Base-by-base conservation (phyloP, 306 rosid genomes). In the Gillenia trifoliata region DNA sequence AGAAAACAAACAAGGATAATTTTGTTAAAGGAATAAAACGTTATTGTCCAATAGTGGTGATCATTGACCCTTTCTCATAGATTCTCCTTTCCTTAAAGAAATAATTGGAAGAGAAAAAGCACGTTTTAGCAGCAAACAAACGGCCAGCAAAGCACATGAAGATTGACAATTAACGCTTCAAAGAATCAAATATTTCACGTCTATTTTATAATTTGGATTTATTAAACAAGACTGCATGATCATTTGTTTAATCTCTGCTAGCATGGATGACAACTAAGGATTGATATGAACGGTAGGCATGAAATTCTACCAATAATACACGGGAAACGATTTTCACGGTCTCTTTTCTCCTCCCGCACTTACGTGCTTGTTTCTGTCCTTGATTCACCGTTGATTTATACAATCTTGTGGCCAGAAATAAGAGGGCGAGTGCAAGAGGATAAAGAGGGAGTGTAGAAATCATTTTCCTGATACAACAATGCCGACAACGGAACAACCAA, bases 101-200 rank as follows among this genome's bases (percentile, higher is more conserved):
- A 31, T 26, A 19, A 64, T 16, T 11, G 16, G 19, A 13, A 62
- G 6, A 49, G 70, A 56, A 25, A 25, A 8, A 3, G 71, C 26
- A 55, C 33, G 11, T 30, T 52, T 73, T 3, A 69, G 69, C 22
- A 8, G 2, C 26, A 79, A 74, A 60, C 43, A 76, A 57, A 63
- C 31, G 43, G 73, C 83, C 83, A 80, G 56, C 70, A 70, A 82
- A 79, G 73, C 83, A 54, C 71, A 86, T 83, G 75, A 67, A 66
- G 76, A 75, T 83, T 83, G 83, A 78, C 79, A 43, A 61, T 66
- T 9, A 50, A 6, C 78, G 84, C 66, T 64, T 71, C 23, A 57
- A 16, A 79, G 85, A 86, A 89, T 87, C 91, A 79, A 80, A 89
- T 89, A 90, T 83, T 80, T 29, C 72, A 10, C 66, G n/a, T 20